phyloP scores from a whole-genome alignment of 2,329 filamentous ascomycete genomes.

The Clarireedia paspali region DNA sequence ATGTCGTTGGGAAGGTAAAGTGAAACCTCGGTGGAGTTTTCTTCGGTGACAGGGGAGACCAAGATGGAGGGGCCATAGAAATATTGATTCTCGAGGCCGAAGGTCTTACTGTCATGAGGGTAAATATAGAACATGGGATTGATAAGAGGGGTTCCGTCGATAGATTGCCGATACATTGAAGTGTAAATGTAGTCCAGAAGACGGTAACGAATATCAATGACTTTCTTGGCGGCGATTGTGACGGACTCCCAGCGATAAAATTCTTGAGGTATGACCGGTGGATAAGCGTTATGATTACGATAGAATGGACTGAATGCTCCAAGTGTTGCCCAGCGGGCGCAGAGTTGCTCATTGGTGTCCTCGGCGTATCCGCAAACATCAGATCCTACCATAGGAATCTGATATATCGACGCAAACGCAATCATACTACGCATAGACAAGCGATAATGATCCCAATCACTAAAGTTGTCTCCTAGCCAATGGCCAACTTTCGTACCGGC shows the following conservation, averaged over 20 bases:
- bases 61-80: constrained; percentile 43
- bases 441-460: constrained; percentile 51
- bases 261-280: constrained; percentile 51
- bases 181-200: constrained; percentile 79
- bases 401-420: constrained; percentile 56
- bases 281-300: constrained; percentile 59
- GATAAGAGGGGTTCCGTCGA: constrained; percentile 56
- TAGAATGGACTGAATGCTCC: constrained; percentile 71
- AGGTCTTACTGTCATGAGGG: constrained; percentile 41
- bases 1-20: constrained; percentile 43
- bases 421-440: constrained; percentile 51
- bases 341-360: constrained; percentile 60
- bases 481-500: constrained; percentile 57
- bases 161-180: constrained; percentile 50
- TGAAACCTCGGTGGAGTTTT: constrained; percentile 37
- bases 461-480: constrained; percentile 53
- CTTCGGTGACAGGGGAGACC: constrained; percentile 40
- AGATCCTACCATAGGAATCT: constrained; percentile 59
- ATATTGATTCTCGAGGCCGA: constrained; percentile 41
- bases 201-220: constrained; percentile 65
- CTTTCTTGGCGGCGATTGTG: constrained; percentile 55
- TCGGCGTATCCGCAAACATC: constrained; percentile 73
- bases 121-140: constrained; percentile 69
- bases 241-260: constrained; percentile 64
- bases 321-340: constrained; percentile 66